phyloP scores from a whole-genome alignment of 306 rosid genomes.

The Carpinus fangiana region DNA sequence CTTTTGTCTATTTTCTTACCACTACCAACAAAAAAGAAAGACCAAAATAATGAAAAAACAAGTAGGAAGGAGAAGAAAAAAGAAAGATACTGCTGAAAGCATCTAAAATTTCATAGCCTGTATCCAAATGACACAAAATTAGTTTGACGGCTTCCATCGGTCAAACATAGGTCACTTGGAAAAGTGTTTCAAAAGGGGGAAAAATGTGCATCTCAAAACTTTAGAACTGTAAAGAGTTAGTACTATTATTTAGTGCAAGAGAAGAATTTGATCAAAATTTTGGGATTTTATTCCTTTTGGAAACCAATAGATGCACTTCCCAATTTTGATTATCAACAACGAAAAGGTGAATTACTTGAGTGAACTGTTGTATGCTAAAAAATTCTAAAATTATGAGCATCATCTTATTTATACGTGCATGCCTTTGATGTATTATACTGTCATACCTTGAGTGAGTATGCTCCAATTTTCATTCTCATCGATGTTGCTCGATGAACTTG shows the following conservation, averaged over 20 bases:
- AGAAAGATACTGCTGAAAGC: neutral
- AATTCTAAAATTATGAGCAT: neutral
- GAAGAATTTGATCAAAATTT: neutral
- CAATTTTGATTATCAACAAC: neutral
- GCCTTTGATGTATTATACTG: neutral
- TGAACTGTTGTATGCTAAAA: neutral
- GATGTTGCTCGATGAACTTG: slow-evolving; percentile 27
- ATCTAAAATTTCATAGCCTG: neutral
- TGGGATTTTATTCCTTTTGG: neutral
- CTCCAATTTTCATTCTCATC: slow-evolving; percentile 9
- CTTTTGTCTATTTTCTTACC: neutral
- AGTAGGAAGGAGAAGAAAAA: neutral
- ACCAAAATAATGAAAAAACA: too few species aligned
- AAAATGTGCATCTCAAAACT: neutral
- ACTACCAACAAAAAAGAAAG: neutral
- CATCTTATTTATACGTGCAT: neutral
- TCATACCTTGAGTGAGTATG: neutral
- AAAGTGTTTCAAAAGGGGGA: too few species aligned
- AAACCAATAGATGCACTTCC: neutral
- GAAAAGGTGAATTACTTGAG: neutral
- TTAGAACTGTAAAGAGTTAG: neutral
- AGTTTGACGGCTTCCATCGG: neutral
- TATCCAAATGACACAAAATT: neutral
- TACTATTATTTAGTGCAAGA: neutral
- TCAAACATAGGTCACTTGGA: neutral